Evolutionary conservation across 2,329 filamentous ascomycete genomes (phyloP).

Genomic region (Talaromyces rugulosus): DNA sequence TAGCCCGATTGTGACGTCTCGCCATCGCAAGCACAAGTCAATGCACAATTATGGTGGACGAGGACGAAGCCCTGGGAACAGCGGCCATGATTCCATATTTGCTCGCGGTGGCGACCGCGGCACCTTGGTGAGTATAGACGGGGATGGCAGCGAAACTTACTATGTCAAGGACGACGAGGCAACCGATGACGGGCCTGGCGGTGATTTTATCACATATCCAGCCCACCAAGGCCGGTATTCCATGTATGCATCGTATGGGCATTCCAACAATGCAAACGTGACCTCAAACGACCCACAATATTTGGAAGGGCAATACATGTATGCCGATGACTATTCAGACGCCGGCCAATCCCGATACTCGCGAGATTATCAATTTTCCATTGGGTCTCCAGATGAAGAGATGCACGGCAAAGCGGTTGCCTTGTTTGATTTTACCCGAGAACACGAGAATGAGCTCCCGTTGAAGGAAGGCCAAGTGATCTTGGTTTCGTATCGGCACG

Average conservation of each 20-base stretch:
- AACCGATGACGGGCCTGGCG: slow-evolving; percentile 63
- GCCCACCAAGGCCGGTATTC: slow-evolving; percentile 60
- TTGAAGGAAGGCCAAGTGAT: slow-evolving; percentile 94
- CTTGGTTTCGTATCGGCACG: slow-evolving; percentile 91
- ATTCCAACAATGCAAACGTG: slow-evolving; percentile 40
- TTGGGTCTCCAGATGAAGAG: slow-evolving; percentile 91
- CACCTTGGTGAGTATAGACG: slow-evolving; percentile 63
- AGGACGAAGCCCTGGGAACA: slow-evolving; percentile 44
- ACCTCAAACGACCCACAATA: slow-evolving; percentile 52
- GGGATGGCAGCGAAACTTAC: slow-evolving; percentile 69
- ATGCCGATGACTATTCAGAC: slow-evolving; percentile 49
- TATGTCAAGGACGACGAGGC: slow-evolving; percentile 66
- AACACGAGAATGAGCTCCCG: slow-evolving; percentile 94
- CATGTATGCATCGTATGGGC: slow-evolving; percentile 15
- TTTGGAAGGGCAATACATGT: slow-evolving; percentile 31
- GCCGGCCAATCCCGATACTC: slow-evolving; percentile 64
- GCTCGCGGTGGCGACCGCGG: slow-evolving; percentile 58
- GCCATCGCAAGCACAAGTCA: slow-evolving; percentile 82
- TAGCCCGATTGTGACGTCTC: slow-evolving; percentile 77
- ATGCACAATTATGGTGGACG: slow-evolving; percentile 37
- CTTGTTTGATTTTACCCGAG: slow-evolving; percentile 87
- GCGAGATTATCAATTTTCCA: slow-evolving; percentile 89
- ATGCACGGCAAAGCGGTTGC: slow-evolving; percentile 97
- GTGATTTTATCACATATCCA: slow-evolving; percentile 77
- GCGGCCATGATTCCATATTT: slow-evolving; percentile 35